Percentiles rank a stretch among this genome's conserved stretches.
Conservation (phyloP, 164 flowering plant species). For the Chloranthus sessilifolius region DNA sequence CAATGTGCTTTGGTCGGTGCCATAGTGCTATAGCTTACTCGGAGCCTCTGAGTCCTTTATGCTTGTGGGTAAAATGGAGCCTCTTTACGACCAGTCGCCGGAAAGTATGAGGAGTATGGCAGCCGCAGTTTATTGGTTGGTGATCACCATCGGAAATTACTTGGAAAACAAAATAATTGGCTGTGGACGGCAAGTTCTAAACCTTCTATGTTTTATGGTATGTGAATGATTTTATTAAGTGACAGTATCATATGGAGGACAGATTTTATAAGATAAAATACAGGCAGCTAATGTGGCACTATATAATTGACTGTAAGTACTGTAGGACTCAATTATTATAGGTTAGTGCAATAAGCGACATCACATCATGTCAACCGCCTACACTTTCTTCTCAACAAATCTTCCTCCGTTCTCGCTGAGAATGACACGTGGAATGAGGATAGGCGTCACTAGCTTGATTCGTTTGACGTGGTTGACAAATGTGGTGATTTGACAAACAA, state of each 20-base stretch:
- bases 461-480: no score
- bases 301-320: no score
- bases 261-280: no score
- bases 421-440: conserved; percentile 25
- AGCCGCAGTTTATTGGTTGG: conserved; percentile 45
- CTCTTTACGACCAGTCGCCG: conserved; percentile 48
- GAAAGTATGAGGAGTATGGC: conserved; percentile 56
- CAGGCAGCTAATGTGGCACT: no score
- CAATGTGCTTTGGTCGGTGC: conserved; percentile 45
- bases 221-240: conserved; percentile 44
- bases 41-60: conserved; percentile 42
- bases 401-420: no score
- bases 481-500: no score
- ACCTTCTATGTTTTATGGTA: conserved; percentile 37
- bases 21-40: conserved; percentile 38
- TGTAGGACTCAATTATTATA: no score
- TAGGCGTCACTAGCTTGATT: no score
- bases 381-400: no score
- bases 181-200: conserved; percentile 45
- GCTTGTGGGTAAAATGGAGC: conserved; percentile 43
- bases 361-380: no score
- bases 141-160: conserved; percentile 46
- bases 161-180: conserved; percentile 47
- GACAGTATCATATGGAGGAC: conserved; percentile 9
- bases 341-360: no score